Base-by-base conservation (phyloP, 257 asterid species). In the Lithospermum erythrorhizon region DNA sequence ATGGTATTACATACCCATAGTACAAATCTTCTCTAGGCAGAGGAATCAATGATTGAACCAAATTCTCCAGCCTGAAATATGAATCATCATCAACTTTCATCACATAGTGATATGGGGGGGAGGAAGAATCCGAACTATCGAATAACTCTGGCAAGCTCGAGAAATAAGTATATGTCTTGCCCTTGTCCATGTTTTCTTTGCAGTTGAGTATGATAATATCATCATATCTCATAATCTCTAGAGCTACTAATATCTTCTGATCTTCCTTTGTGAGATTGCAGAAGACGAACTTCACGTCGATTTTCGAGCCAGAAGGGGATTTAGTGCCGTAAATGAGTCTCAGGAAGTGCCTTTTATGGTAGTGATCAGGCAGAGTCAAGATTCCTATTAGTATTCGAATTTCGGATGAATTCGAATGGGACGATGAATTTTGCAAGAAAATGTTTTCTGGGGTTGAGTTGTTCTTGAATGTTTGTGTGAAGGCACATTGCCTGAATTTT, bases 211-310 rank as follows among this genome's bases (percentile, higher is more conserved):
- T 87, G 74, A 90, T 83, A 24, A 90, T 82, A 61, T 87, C 98
- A 19, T 85, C 72, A 72, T 70, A 83, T 0, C 85, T 82, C 98
- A 87, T 87, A 67, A 90, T 87, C 64, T 90, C 98, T 0, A 87
- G 84, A 11, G 96, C 95, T 1, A 90, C 87, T 0, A 90, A 35
- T 0, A 90, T 81, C 53, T 66, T 83, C 23, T 90, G 98, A 35
- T 90, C 98, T 59, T 87, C 98, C 58, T 90, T 87, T 11, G 95
- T 87, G 73, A 90, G 91, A 65, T 90, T 90, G 84, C 98, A 87
- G 6, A 90, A 87, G 3, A 90, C 86, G 70, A 90, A 90, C 52
- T 83, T 90, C 21, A 90, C 77, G 53, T 90, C 96, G 16, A 90
- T 64, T 27, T 52, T 79, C 4, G 87, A 89, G n/a, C 86, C 81